Evolutionary conservation across 2,329 filamentous ascomycete species (phyloP), one percentile per base, ranked within the genome.

Genomic region (Penicillium sclerotigenum): DNA sequence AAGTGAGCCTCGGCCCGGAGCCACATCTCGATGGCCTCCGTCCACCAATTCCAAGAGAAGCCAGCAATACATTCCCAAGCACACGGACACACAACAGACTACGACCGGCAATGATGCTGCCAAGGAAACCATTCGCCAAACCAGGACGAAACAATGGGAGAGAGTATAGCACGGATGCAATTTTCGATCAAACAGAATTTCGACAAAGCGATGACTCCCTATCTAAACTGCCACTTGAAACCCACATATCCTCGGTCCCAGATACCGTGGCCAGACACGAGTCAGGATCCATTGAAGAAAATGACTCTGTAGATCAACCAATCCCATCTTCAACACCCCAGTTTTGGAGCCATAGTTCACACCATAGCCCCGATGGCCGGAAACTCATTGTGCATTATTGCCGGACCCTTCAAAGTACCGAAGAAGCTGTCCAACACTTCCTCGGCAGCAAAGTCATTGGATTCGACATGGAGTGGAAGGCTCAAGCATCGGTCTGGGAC

Each of bases 401-500:
- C 77, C 85, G 77, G 47, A 87, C 79, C 54, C 82, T 81, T 42
- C 77, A 84, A 34, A 83, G 83, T 3, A 87, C 88, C 18, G 90
- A 97, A 70, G 74, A 77, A 6, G 81, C 89, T 8, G 77, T 83
- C 18, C 72, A 82, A 55, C 80, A 87, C 55, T 96, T 97, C 63
- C 68, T 86, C 37, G 63, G 81, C 26, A 85, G 94, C 66, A 79
- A 83, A 37, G 74, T 95, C 2, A 71, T 97, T n/a, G 92, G 92
- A 0, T 91, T 97, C 59, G 92, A 97, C 67, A 81, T 97, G 59
- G 93, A 97, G 75, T 97, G 93, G 92, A 80, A 84, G 50, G 61
- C 78, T 1, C 76, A 81, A 6, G 79, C 84, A 0, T 75, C 68
- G 6, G 78, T 70, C 20, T 65, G 61, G 8, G 70, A 79, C 2